Base-by-base conservation (phyloP, 192 early-diverging fungal species). In the Linnemannia hyalina region DNA sequence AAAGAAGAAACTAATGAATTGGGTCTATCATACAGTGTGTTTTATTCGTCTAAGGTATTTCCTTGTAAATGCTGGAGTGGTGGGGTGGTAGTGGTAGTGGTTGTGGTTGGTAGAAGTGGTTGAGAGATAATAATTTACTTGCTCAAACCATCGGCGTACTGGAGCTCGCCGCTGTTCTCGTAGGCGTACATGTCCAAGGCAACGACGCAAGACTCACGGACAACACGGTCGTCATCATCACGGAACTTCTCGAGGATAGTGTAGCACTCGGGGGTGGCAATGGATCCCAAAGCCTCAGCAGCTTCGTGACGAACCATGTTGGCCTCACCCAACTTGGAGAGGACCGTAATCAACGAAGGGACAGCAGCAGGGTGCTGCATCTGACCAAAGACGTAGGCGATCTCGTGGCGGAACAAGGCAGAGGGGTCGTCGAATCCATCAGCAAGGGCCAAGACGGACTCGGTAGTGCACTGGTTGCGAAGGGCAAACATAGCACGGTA, bases 261-360 rank as follows among this genome's bases (percentile, higher is more conserved):
- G 65, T 97, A 93, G 76, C 94, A 94, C 86, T 99, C 96, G 52
- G 94, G 93, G 3, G 96, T 96, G 55, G 97, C 98, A 87, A 99
- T 97, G 13, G 96, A 97, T 20, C 98, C 98, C 77, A 99, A 87
- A 15, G 98, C 98, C 91, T 99, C 98, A 6, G 98, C 98, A 68
- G 96, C 96, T 89, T 99, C 98, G 82, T 99, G 98, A 23, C 98
- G 94, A 6, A 99, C 98, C 97, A 99, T 99, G 52, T 94, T 81
- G 13, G 90, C 92, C 87, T 99, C 98, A 38, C 91, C 82, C 15
- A 87, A 80, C 89, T 97, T 96, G 57, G 89, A 91, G n/a, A 99
- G 91, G 9, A 94, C 91, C 76, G 94, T 92, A 15, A 94, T 91
- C 54, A 99, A 90, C 10, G 96, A 92, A 41, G 97, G 97, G 0